Evolutionary conservation across 495 filamentous ascomycete species (phyloP), one percentile per base, ranked within the genome.

Genomic region (Echria macrotheca): DNA sequence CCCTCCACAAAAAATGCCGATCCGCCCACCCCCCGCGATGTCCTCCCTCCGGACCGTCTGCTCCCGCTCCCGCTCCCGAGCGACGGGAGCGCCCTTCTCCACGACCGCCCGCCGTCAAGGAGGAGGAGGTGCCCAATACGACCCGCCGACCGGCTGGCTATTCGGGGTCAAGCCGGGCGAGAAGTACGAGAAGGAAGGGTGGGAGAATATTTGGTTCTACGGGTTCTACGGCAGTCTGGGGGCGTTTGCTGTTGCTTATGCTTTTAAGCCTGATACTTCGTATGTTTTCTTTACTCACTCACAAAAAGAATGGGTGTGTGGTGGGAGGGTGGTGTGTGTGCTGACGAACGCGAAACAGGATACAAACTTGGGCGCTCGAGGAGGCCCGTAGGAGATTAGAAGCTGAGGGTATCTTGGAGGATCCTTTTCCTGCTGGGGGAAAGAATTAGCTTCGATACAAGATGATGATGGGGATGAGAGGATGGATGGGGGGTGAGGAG

Each of bases 301-400:
- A 47, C 23, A 38, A 26, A 28, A 41, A 33, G 19, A 10, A 40
- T 42, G 25, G 23, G 26, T 11, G 47, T 10, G 9, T 9, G 33
- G 31, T 21, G 21, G 0, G 17, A 17, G 41, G 29, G 5, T 9
- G n/a, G n/a, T 45, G 25, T 24, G 15, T 17, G 23, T 32, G 45
- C 56, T 65, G 52, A 59, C 47, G 17, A 14, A n/a, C 52, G 23
- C 28, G 23, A 17, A 31, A 50, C 52, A 98, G 94, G 59, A 97
- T 99, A 82, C 91, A 97, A 76, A 96, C 91, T 41, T 99, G 93
- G 93, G 93, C 93, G 24, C 76, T 99, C 37, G 93, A 99, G 71
- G 93, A 99, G 71, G 93, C 93, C 31, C 79, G 91, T 47, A 78
- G 93, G 65, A 75, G 93, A 67, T 77, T 99, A 73, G 93, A 99